Percentiles rank a stretch among this genome's conserved stretches.
phyloP scores from a whole-genome alignment of 78 protist species.

The Polysphondylium violaceum region DNA sequence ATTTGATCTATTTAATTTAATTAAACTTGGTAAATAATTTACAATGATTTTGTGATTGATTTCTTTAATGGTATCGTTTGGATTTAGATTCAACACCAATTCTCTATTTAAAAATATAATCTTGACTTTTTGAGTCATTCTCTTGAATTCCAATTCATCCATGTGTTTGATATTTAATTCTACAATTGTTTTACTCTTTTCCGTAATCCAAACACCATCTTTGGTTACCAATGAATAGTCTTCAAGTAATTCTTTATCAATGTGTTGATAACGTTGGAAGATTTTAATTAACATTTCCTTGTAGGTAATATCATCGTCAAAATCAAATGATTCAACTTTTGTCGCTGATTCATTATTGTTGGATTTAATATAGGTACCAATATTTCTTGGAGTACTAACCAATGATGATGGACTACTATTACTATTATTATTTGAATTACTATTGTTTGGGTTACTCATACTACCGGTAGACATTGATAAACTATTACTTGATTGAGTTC shows the following conservation, averaged over 20 bases:
- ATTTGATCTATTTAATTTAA: conserved; percentile 21
- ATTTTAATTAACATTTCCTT: conserved; percentile 49
- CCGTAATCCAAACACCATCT: conserved; percentile 54
- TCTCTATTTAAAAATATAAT: conserved; percentile 60
- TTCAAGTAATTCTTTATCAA: conserved; percentile 61
- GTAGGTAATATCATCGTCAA: conserved; percentile 36
- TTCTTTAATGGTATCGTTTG: conserved; percentile 36
- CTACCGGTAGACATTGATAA: background rate
- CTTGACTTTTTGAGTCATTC: conserved; percentile 48
- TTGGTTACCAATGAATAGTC: conserved; percentile 35
- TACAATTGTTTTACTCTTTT: conserved; percentile 26
- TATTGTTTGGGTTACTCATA: background rate
- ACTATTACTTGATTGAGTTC: background rate
- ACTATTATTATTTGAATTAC: background rate
- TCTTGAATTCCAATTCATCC: conserved; percentile 33
- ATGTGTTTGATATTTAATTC: conserved; percentile 32
- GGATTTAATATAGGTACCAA: conserved; percentile 25
- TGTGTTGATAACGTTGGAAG: conserved; percentile 32
- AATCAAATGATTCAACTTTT: conserved; percentile 26
- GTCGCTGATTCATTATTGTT: background rate
- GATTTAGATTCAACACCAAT: conserved; percentile 23
- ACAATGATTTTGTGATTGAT: conserved; percentile 53
- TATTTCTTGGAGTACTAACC: conserved; percentile 37
- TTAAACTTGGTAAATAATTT: conserved; percentile 19
- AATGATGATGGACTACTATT: conserved; percentile 1